Evolutionary conservation across 495 filamentous ascomycete genomes (phyloP).

Genomic region (Lepidopterella palustris): DNA sequence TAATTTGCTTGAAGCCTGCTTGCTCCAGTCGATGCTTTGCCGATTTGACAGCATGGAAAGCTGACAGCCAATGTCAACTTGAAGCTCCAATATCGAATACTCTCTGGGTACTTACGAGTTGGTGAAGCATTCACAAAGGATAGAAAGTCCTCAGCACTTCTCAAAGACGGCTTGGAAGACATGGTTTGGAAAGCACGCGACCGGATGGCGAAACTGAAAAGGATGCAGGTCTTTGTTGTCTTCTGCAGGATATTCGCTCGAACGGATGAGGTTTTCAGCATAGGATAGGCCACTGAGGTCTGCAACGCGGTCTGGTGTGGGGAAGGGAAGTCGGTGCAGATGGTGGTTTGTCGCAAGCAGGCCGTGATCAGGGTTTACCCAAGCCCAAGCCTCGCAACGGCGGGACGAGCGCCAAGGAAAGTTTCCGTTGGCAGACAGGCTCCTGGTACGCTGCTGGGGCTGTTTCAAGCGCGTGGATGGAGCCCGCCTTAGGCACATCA

Average conservation of each 20-base stretch:
- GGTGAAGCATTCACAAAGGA: slow-evolving; percentile 93
- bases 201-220: neutral
- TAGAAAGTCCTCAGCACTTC: slow-evolving; percentile 73
- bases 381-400: neutral
- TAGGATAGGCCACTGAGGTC: slow-evolving; percentile 20
- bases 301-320: slow-evolving; percentile 8
- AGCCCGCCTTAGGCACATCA: neutral
- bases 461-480: neutral
- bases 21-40: slow-evolving; percentile 65
- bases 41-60: slow-evolving; percentile 87
- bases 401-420: neutral
- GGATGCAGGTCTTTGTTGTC: slow-evolving; percentile 8
- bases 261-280: slow-evolving; percentile 7
- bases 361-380: neutral
- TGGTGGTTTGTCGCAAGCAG: too few species aligned
- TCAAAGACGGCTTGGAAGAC: slow-evolving; percentile 33
- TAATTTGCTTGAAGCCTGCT: slow-evolving; percentile 81
- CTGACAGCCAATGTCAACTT: slow-evolving; percentile 43
- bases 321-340: slow-evolving; percentile 1
- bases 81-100: neutral
- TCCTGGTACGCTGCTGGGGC: too few species aligned
- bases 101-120: slow-evolving; percentile 59
- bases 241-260: slow-evolving; percentile 15
- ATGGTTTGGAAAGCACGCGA: slow-evolving; percentile 13
- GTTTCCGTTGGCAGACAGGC: neutral